A percentile compares a stretch with the other conserved stretches of the same genome.
Evolutionary conservation across 306 rosid genomes (phyloP).

Genomic region (Hippophae gyantsensis): DNA sequence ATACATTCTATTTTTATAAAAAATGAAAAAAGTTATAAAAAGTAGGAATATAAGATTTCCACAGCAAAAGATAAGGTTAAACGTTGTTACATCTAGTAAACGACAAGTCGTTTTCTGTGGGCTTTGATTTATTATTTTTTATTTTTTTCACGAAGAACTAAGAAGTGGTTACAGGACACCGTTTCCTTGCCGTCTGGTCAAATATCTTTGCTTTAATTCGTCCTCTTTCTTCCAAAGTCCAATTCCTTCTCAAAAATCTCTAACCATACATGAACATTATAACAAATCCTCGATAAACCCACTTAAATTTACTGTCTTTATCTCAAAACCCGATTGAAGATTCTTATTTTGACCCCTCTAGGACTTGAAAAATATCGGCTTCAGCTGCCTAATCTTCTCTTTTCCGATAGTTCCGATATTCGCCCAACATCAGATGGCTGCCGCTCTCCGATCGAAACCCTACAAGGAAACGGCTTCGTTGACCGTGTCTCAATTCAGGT

Average conservation of each 20-base stretch:
- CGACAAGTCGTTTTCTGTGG: no score
- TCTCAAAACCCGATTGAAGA: not conserved
- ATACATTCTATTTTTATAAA: no score
- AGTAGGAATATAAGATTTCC: no score
- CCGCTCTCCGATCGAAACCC: slow-evolving; percentile 66
- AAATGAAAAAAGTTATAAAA: no score
- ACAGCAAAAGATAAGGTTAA: no score
- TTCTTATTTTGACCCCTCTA: slow-evolving; percentile 4
- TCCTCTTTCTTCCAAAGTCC: not conserved
- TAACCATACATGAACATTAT: slow-evolving; percentile 11
- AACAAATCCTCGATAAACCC: slow-evolving; percentile 22
- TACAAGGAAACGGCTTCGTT: slow-evolving; percentile 46
- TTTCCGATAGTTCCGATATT: slow-evolving; percentile 1
- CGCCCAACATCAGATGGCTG: slow-evolving; percentile 35
- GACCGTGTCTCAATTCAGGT: slow-evolving; percentile 40
- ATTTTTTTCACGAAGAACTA: no score
- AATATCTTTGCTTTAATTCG: no score
- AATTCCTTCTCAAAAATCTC: slow-evolving; percentile 16
- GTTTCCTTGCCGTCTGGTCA: no score
- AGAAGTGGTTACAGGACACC: no score
- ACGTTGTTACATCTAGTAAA: no score
- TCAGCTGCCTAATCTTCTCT: slow-evolving; percentile 1
- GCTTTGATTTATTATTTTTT: no score
- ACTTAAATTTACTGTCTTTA: slow-evolving; percentile 6
- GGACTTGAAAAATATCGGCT: slow-evolving; percentile 12